Conservation (phyloP, 495 filamentous ascomycete species). For the Emericellopsis terricola region DNA sequence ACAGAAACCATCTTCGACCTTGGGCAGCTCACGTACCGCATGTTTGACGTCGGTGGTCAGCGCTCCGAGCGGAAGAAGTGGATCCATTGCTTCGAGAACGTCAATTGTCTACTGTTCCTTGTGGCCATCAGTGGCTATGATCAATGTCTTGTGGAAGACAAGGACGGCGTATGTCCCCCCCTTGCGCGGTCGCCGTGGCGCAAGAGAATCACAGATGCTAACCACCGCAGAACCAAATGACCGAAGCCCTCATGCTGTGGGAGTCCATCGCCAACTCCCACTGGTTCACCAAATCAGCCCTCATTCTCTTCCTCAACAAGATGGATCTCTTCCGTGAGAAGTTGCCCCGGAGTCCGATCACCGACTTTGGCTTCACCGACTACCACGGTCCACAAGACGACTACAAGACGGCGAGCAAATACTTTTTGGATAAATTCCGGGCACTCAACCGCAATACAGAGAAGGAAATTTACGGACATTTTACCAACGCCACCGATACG, state of each 20-base stretch:
- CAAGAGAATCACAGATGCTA: no score
- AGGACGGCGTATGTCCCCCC: slow-evolving; percentile 65
- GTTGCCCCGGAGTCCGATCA: slow-evolving; percentile 60
- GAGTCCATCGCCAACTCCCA: slow-evolving; percentile 94
- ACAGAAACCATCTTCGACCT: slow-evolving; percentile 94
- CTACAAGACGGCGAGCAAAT: slow-evolving; percentile 48
- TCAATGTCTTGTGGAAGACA: slow-evolving; percentile 91
- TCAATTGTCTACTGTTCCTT: slow-evolving; percentile 83
- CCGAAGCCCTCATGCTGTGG: slow-evolving; percentile 94
- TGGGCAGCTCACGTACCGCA: slow-evolving; percentile 85
- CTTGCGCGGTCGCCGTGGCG: no score
- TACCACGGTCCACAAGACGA: slow-evolving; percentile 41
- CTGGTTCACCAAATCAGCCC: slow-evolving; percentile 91
- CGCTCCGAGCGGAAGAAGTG: slow-evolving; percentile 97
- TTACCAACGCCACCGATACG: slow-evolving; percentile 89
- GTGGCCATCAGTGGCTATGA: slow-evolving; percentile 95
- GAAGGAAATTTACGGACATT: slow-evolving; percentile 85
- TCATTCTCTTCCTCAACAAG: slow-evolving; percentile 98
- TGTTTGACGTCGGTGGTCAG: slow-evolving; percentile 98
- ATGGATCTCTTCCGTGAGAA: slow-evolving; percentile 95
- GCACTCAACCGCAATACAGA: slow-evolving; percentile 69
- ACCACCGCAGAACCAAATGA: slow-evolving; percentile 99
- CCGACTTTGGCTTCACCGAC: slow-evolving; percentile 78
- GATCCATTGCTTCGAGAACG: slow-evolving; percentile 99
- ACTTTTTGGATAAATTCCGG: slow-evolving; percentile 82